Conservation (phyloP, 2,329 filamentous ascomycete species). For the Clonostachys byssicola region DNA sequence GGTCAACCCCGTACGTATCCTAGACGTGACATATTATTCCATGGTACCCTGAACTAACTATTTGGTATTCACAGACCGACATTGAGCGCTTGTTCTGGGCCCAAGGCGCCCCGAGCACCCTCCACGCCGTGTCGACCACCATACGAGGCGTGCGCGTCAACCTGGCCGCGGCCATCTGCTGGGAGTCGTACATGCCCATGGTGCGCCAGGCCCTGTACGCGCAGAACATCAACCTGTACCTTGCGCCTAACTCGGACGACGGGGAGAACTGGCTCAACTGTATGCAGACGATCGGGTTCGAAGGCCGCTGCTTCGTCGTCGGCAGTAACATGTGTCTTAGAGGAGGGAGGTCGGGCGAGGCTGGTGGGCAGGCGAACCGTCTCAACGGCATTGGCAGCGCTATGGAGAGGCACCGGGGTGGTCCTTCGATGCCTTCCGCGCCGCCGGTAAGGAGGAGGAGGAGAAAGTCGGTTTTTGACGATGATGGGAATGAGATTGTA, state of each 20-base stretch:
- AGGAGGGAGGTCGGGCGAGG: slow-evolving; percentile 16
- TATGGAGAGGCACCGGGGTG: too few relatives aligned
- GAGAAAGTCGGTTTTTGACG: slow-evolving; percentile 40
- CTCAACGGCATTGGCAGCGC: slow-evolving; percentile 1
- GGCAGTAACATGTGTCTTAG: slow-evolving; percentile 79
- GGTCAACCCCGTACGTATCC: slow-evolving; percentile 70
- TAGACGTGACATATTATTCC: neutral
- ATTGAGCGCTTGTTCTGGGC: slow-evolving; percentile 85
- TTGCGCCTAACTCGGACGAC: slow-evolving; percentile 84
- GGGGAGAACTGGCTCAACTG: slow-evolving; percentile 78
- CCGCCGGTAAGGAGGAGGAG: slow-evolving; percentile 16
- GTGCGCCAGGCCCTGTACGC: slow-evolving; percentile 78
- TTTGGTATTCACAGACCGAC: slow-evolving; percentile 51
- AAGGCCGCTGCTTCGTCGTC: slow-evolving; percentile 82
- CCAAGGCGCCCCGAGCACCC: slow-evolving; percentile 73
- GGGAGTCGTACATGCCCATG: slow-evolving; percentile 96
- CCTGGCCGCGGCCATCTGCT: slow-evolving; percentile 85
- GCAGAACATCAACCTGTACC: slow-evolving; percentile 88
- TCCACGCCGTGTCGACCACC: slow-evolving; percentile 73
- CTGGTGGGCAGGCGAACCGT: neutral
- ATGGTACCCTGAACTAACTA: slow-evolving; percentile 1
- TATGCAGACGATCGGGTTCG: slow-evolving; percentile 77
- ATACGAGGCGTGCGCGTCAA: slow-evolving; percentile 78
- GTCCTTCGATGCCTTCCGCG: slow-evolving; percentile 1
- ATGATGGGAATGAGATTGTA: slow-evolving; percentile 53